Evolutionary conservation across 2,329 filamentous ascomycete species (phyloP).

Genomic region (Botrytis medusae): DNA sequence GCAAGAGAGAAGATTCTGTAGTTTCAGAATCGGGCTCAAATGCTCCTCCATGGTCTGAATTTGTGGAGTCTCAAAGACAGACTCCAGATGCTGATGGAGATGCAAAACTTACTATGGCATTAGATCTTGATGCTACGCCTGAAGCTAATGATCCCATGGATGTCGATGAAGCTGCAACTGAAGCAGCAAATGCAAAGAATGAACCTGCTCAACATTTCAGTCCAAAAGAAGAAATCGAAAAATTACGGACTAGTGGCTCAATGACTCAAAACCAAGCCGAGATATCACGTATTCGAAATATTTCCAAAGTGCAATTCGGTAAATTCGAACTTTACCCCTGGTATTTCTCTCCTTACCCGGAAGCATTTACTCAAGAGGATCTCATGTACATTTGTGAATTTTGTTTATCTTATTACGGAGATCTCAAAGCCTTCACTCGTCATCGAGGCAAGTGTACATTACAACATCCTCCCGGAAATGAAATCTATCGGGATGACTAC

Average conservation of each 20-base stretch:
- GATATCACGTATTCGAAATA: constrained; percentile 91
- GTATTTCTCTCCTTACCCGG: constrained; percentile 98
- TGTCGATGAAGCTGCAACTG: constrained; percentile 50
- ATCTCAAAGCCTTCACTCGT: constrained; percentile 76
- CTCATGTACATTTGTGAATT: constrained; percentile 97
- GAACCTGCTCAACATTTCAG: constrained; percentile 55
- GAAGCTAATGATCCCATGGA: constrained; percentile 49
- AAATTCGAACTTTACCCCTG: constrained; percentile 90
- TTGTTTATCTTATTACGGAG: constrained; percentile 87
- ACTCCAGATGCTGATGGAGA: constrained; percentile 36
- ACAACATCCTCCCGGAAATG: constrained; percentile 92
- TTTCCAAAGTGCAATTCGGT: constrained; percentile 92
- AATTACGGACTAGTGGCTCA: constrained; percentile 87
- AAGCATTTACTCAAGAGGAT: constrained; percentile 83
- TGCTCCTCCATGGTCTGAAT: constrained; percentile 38
- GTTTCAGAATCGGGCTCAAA: constrained; percentile 37
- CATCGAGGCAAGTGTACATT: constrained; percentile 89
- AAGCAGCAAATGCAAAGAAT: constrained; percentile 36
- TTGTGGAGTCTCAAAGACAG: constrained; percentile 35
- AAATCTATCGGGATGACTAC: constrained; percentile 93
- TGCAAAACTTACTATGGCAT: constrained; percentile 30
- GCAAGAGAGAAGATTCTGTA: constrained; percentile 39
- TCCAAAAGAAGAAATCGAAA: constrained; percentile 92
- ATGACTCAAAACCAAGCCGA: constrained; percentile 99
- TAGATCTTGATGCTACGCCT: constrained; percentile 38